Percentiles rank a stretch among this genome's conserved stretches.
Evolutionary conservation across 169 alveolate genomes (phyloP).

Genomic region (Toxoplasma gondii): DNA sequence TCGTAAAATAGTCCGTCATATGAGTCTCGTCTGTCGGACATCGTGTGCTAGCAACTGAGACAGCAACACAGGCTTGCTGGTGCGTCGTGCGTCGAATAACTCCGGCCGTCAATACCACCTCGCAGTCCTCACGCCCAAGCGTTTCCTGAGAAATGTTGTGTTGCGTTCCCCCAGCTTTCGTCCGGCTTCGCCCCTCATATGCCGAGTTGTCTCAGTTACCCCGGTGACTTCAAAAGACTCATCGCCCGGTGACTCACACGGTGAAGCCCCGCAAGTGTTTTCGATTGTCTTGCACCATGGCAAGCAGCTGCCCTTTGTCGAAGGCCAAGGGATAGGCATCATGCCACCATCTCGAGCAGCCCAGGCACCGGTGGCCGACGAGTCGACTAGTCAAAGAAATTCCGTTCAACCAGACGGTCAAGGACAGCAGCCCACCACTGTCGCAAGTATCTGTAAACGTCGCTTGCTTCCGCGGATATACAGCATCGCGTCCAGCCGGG

Average conservation of each 20-base stretch:
- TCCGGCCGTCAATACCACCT: too few relatives aligned
- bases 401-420: background rate
- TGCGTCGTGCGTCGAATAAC: too few relatives aligned
- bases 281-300: background rate
- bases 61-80: too few relatives aligned
- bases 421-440: background rate
- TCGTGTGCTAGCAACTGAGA: too few relatives aligned
- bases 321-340: constrained; percentile 54
- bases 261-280: constrained; percentile 17
- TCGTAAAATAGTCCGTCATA: too few relatives aligned
- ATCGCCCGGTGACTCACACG: background rate
- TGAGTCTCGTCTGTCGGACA: too few relatives aligned
- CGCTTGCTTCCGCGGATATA: constrained; percentile 17
- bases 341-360: constrained; percentile 17
- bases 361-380: background rate
- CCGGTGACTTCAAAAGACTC: background rate
- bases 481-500: constrained; percentile 39
- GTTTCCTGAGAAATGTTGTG: too few relatives aligned
- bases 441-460: background rate
- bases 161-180: background rate
- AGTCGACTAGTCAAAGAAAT: background rate
- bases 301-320: constrained; percentile 31
- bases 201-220: constrained; percentile 22
- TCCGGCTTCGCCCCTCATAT: constrained; percentile 5
- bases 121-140: too few relatives aligned